phyloP scores from a whole-genome alignment of 2,329 filamentous ascomycete genomes.

The Didymella exigua region DNA sequence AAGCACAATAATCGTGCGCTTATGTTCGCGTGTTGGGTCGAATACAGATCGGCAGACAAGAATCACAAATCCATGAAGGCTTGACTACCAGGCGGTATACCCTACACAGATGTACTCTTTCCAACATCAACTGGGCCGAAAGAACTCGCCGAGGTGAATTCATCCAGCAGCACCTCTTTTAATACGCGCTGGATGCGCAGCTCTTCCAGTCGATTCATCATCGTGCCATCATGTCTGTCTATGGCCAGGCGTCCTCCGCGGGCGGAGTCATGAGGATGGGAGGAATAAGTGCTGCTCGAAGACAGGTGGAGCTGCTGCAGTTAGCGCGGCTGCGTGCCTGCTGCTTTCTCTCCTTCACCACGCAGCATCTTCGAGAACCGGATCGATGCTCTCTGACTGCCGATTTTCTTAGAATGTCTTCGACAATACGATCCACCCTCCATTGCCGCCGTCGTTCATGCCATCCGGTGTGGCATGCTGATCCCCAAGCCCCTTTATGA shows the following conservation, averaged over 20 bases:
- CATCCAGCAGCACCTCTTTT: not conserved
- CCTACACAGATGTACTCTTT: not conserved
- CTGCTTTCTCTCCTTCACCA: not conserved
- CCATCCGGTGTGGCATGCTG: not conserved
- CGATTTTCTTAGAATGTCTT: not conserved
- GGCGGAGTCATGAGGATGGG: too few species aligned
- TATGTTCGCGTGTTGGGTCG: not conserved
- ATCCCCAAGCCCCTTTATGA: not conserved
- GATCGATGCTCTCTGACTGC: not conserved
- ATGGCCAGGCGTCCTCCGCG: not conserved
- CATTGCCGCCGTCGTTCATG: not conserved
- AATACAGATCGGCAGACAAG: not conserved
- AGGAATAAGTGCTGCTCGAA: too few species aligned
- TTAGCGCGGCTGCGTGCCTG: too few species aligned
- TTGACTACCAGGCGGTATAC: not conserved
- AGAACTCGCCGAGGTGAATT: not conserved
- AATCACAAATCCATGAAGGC: not conserved
- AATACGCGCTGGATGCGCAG: not conserved
- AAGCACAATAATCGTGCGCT: not conserved
- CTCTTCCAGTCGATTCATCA: not conserved
- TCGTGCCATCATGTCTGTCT: not conserved
- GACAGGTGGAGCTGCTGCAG: not conserved
- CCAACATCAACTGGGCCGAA: not conserved
- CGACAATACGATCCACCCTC: not conserved
- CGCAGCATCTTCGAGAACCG: not conserved